Evolutionary conservation across 148 eudicot genomes (phyloP).

Genomic region (Linanthus parryae): DNA sequence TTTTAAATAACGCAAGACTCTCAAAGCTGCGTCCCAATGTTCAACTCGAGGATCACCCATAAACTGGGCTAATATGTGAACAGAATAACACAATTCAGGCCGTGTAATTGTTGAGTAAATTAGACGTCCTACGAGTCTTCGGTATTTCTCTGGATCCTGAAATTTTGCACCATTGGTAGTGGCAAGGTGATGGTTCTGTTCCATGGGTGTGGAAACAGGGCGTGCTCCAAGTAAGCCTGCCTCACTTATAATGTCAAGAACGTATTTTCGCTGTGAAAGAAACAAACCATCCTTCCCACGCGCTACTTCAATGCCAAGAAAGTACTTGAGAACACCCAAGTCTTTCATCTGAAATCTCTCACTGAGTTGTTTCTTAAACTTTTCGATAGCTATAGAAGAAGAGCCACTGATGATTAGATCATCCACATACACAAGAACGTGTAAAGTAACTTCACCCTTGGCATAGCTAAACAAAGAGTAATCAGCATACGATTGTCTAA

Average conservation of each 20-base stretch:
- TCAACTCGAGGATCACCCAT: background rate
- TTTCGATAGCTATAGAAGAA: too few relatives aligned
- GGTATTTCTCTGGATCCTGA: background rate
- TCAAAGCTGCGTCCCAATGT: background rate
- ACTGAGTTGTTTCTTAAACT: background rate
- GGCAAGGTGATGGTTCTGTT: background rate
- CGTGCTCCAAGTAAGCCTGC: background rate
- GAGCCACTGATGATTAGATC: constrained; percentile 3
- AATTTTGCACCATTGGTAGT: background rate
- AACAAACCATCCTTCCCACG: too few relatives aligned
- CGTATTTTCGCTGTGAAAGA: too few relatives aligned
- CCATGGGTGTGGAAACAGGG: background rate
- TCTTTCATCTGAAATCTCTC: background rate
- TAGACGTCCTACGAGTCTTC: background rate
- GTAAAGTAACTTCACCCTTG: background rate
- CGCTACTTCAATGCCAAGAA: too few relatives aligned
- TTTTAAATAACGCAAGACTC: background rate
- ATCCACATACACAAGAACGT: background rate
- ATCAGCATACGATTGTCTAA: background rate
- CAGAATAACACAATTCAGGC: background rate
- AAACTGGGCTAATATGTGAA: background rate
- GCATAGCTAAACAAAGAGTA: background rate
- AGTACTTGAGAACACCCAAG: background rate
- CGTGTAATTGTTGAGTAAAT: background rate
- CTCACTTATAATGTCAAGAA: background rate